Evolutionary conservation across 768 basidiomycete species (phyloP), one percentile per base, ranked within the genome.

Genomic region (Mrakia hoshinonis): DNA sequence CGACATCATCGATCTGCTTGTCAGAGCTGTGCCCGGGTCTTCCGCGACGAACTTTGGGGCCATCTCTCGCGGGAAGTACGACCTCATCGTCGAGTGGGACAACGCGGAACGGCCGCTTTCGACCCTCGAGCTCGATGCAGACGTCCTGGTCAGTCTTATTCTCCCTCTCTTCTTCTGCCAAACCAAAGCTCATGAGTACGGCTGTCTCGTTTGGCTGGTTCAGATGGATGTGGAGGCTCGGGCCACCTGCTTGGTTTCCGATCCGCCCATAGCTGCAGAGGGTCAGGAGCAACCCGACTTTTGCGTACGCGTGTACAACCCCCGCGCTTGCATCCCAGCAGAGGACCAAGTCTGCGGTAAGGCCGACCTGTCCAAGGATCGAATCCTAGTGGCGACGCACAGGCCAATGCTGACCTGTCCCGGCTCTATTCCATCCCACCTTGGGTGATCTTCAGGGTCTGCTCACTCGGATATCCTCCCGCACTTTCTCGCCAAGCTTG

Each of bases 311-410:
- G 58, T 61, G 15, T 61, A 36, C 11, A 22, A 15, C 6, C 58
- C 58, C 0, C 31, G 58, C 0, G 20, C 31, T 20, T 36, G 31
- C 22, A n/a, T 61, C 10, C 58, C 58, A 11, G 31, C 31, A 29
- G 58, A 61, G 34, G 58, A 61, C 15, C 58, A 61, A 38, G 58
- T 61, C 20, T 61, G 58, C 36, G 58, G 58, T 61, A 39, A 31
- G 58, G 31, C 2, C 26, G 9, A 18, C 9, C 5, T 6, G 20
- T n/a, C 20, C 9, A 6, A 18, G 15, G 20, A 51, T 20, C 49
- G 11, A 7, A 51, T 10, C 20, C 49, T 6, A 51, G 49, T 18
- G 24, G 24, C 49, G 49, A 7, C 9, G 5, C n/a, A 51, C 15
- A 18, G 5, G 49, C 20, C 11, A 20, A 9, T 47, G 10, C 49